Percentiles rank a stretch among this genome's conserved stretches.
Evolutionary conservation across 306 rosid genomes (phyloP).

Genomic region (Ochetophila trinervis): DNA sequence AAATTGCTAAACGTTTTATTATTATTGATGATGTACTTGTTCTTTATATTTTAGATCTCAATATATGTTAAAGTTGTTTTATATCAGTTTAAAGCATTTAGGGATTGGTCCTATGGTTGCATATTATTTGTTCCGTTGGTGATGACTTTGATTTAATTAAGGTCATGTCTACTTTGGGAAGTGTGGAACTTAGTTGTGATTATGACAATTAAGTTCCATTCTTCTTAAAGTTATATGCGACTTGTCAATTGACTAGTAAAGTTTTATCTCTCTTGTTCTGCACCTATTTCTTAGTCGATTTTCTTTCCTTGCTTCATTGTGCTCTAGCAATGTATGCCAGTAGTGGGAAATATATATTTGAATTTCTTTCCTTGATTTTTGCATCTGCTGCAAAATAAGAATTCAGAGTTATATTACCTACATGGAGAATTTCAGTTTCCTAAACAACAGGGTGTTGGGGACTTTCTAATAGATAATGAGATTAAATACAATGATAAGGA

Average conservation of each 20-base stretch:
- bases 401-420: not conserved
- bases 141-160: not conserved
- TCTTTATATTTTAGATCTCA: no score
- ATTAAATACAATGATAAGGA: conserved; percentile 1
- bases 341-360: not conserved
- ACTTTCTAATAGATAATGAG: not conserved
- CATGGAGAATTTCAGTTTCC: not conserved
- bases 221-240: not conserved
- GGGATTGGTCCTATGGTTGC: not conserved
- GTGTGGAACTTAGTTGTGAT: not conserved
- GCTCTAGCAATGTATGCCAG: not conserved
- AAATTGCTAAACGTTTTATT: no score
- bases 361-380: not conserved
- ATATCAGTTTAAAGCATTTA: conserved; percentile 9
- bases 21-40: no score
- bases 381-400: conserved; percentile 7
- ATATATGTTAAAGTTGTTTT: conserved; percentile 2
- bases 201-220: not conserved
- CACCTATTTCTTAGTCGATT: conserved; percentile 9
- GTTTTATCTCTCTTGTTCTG: conserved; percentile 1
- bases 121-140: not conserved
- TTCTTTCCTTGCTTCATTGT: not conserved
- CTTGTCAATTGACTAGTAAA: conserved; percentile 3
- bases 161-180: not conserved
- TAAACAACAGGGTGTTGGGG: not conserved